Evolutionary conservation across 371 early-diverging fungal species (phyloP).

Genomic region (Nematocida parisii): DNA sequence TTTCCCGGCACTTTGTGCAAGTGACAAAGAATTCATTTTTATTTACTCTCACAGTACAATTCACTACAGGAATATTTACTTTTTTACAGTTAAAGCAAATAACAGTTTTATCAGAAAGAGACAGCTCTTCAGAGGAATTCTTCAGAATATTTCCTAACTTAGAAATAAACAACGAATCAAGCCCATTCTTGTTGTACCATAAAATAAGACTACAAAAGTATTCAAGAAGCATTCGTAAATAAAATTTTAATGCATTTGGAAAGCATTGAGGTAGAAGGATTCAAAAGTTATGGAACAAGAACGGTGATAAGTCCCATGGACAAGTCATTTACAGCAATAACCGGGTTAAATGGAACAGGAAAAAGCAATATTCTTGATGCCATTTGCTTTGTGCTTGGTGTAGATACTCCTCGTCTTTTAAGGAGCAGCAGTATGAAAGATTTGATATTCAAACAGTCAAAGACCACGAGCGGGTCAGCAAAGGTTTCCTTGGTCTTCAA

Average conservation of each 20-base stretch:
- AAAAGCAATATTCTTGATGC: constrained; percentile 98
- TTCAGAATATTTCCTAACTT: not conserved
- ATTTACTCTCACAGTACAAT: not conserved
- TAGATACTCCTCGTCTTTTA: constrained; percentile 72
- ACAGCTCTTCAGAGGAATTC: not conserved
- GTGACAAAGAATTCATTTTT: not conserved
- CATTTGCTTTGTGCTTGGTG: constrained; percentile 93
- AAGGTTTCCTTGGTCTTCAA: constrained; percentile 37
- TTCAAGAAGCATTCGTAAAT: constrained; percentile 7
- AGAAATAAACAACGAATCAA: not conserved
- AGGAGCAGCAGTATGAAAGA: constrained; percentile 87
- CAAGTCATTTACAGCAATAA: constrained; percentile 86
- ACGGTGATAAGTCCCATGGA: constrained; percentile 61
- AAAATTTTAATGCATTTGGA: constrained; percentile 64
- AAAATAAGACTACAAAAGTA: constrained; percentile 3
- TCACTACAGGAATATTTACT: constrained; percentile 35
- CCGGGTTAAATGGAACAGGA: constrained; percentile 97
- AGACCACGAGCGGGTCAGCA: constrained; percentile 65
- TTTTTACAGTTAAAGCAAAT: constrained; percentile 38
- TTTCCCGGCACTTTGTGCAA: not conserved
- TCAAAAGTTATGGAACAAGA: constrained; percentile 67
- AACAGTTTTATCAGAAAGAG: not conserved
- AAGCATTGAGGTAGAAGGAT: constrained; percentile 67
- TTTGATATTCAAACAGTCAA: constrained; percentile 89
- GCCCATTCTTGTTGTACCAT: constrained; percentile 9